Evolutionary conservation across 1,139 yeast genomes (phyloP).

Genomic region (Sugiyamaella castrensis): DNA sequence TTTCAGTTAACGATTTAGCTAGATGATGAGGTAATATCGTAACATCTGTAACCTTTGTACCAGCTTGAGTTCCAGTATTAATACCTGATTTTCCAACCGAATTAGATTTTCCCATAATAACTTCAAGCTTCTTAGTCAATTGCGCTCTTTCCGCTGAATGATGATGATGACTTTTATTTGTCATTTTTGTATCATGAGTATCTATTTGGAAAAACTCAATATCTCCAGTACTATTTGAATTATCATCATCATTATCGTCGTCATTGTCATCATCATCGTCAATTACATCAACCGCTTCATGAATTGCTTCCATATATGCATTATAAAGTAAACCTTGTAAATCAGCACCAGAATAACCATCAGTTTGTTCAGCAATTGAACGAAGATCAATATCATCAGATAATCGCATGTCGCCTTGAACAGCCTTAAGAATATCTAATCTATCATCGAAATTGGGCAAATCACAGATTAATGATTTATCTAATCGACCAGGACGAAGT

Average conservation of each 20-base stretch:
- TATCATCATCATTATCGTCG: constrained; percentile 37
- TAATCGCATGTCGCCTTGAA: constrained; percentile 44
- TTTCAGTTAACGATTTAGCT: constrained; percentile 62
- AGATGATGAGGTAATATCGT: constrained; percentile 55
- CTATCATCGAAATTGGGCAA: constrained; percentile 75
- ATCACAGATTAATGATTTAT: constrained; percentile 86
- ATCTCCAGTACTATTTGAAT: constrained; percentile 18
- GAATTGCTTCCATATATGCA: constrained; percentile 89
- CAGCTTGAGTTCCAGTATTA: not conserved
- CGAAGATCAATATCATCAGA: constrained; percentile 50
- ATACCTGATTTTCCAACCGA: not conserved
- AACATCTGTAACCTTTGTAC: constrained; percentile 28
- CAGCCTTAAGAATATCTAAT: constrained; percentile 64
- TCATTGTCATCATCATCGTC: constrained; percentile 29
- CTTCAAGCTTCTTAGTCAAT: constrained; percentile 49
- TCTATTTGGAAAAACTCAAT: constrained; percentile 41
- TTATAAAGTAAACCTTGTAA: constrained; percentile 89
- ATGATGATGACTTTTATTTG: constrained; percentile 2
- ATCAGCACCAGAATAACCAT: constrained; percentile 93
- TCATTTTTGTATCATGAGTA: not conserved
- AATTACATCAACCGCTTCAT: constrained; percentile 54
- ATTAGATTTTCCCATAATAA: constrained; percentile 23
- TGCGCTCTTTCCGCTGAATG: constrained; percentile 44
- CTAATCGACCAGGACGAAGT: constrained; percentile 92
- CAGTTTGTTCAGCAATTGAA: constrained; percentile 57